phyloP scores from a whole-genome alignment of 306 rosid species.

The Dryas octopetala region DNA sequence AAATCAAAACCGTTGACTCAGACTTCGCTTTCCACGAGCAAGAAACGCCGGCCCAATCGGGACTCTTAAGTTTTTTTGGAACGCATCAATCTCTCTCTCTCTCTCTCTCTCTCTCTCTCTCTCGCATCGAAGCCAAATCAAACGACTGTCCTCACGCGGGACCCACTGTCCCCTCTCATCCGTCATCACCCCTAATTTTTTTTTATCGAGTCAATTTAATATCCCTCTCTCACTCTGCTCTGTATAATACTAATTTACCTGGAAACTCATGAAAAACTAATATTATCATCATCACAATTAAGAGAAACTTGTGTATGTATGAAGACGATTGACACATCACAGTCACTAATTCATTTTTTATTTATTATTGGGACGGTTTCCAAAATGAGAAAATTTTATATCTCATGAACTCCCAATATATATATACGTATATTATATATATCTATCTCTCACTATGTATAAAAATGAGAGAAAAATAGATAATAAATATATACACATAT shows the following conservation, averaged over 20 bases:
- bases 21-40: slow-evolving; percentile 33
- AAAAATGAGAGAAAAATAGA: no score
- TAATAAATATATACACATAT: no score
- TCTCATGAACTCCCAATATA: no score
- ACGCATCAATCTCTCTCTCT: slow-evolving; percentile 42
- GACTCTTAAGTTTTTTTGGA: slow-evolving; percentile 31
- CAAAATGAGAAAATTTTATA: no score
- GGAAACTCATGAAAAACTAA: background rate
- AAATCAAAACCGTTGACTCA: slow-evolving; percentile 43
- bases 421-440: no score
- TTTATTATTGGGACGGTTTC: background rate
- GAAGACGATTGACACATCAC: slow-evolving; percentile 4
- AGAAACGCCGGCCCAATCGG: slow-evolving; percentile 47
- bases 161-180: background rate
- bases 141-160: background rate
- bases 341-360: background rate
- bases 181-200: background rate
- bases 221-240: no score
- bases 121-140: background rate
- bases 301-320: background rate
- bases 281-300: background rate
- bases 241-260: background rate
- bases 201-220: no score
- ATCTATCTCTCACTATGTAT: no score
- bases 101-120: slow-evolving; percentile 24